These are phyloP conservation scores for Umbilicus rupestris DNA, from an alignment of 164 flowering plant species.

Conservation along the genomic window DNA sequence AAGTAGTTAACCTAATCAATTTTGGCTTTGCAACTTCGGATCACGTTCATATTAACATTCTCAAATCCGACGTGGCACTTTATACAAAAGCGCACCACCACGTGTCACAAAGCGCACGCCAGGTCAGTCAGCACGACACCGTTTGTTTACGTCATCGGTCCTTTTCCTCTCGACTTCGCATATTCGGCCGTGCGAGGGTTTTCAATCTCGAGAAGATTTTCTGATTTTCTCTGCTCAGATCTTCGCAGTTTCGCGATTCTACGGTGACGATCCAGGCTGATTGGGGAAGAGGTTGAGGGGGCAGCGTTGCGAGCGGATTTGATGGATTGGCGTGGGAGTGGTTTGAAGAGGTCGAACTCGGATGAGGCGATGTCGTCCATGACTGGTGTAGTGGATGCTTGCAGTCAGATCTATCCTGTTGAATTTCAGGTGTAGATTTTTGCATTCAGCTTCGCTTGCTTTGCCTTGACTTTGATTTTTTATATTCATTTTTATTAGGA, in stretches of 20 bases:
- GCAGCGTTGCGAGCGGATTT: neutral
- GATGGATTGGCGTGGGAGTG: conserved; percentile 1
- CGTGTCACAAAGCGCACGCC: neutral
- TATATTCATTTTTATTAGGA: neutral
- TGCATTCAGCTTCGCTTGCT: neutral
- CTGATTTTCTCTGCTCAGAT: neutral
- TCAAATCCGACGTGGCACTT: neutral
- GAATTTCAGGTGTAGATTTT: neutral
- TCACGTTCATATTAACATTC: too few relatives aligned
- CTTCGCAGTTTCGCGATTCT: neutral
- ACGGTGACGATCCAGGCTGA: neutral
- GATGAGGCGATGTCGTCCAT: conserved; percentile 1
- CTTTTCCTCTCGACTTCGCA: neutral
- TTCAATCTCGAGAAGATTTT: neutral
- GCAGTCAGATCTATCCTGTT: neutral
- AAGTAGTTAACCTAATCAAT: too few relatives aligned
- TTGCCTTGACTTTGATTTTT: neutral
- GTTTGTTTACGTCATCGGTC: neutral
- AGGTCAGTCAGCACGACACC: neutral
- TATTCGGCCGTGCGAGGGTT: neutral
- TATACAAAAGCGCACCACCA: neutral
- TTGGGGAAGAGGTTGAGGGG: neutral
- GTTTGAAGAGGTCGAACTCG: conserved; percentile 1
- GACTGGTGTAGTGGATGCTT: neutral
- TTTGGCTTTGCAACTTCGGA: too few relatives aligned